Conservation (phyloP, 306 rosid species). For the Gynostemma pentaphyllum region DNA sequence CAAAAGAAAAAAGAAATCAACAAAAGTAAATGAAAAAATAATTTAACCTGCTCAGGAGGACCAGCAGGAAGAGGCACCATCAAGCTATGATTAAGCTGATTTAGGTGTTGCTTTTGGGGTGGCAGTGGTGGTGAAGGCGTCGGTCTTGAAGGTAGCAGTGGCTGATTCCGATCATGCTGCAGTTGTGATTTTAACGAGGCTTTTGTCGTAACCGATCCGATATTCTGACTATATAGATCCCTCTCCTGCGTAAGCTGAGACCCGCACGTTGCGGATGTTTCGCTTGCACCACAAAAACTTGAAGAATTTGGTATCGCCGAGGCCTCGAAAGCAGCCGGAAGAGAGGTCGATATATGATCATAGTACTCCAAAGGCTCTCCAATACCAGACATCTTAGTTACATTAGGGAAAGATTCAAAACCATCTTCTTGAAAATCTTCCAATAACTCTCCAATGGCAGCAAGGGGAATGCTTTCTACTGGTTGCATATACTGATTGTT, state of each 20-base stretch:
- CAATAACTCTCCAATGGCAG: conserved; percentile 58
- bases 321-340: conserved; percentile 31
- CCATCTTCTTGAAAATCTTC: conserved; percentile 45
- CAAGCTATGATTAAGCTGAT: conserved; percentile 21
- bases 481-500: conserved; percentile 52
- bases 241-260: conserved; percentile 38
- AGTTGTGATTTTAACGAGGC: conserved; percentile 38
- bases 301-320: conserved; percentile 28
- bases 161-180: conserved; percentile 30
- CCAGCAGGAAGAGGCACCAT: conserved; percentile 43
- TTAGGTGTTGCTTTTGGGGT: conserved; percentile 9
- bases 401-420: conserved; percentile 10
- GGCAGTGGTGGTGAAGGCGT: not conserved
- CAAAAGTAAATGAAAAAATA: not conserved
- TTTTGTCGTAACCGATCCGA: conserved; percentile 15
- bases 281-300: conserved; percentile 31
- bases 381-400: conserved; percentile 14
- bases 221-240: conserved; percentile 21
- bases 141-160: not conserved
- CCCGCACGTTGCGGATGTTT: conserved; percentile 18
- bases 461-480: conserved; percentile 36
- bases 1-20: not conserved
- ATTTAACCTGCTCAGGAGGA: conserved; percentile 34
- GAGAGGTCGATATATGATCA: conserved; percentile 22
- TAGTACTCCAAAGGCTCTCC: conserved; percentile 26